phyloP scores from a whole-genome alignment of 2,329 filamentous ascomycete genomes.

The Neonectria faginata region DNA sequence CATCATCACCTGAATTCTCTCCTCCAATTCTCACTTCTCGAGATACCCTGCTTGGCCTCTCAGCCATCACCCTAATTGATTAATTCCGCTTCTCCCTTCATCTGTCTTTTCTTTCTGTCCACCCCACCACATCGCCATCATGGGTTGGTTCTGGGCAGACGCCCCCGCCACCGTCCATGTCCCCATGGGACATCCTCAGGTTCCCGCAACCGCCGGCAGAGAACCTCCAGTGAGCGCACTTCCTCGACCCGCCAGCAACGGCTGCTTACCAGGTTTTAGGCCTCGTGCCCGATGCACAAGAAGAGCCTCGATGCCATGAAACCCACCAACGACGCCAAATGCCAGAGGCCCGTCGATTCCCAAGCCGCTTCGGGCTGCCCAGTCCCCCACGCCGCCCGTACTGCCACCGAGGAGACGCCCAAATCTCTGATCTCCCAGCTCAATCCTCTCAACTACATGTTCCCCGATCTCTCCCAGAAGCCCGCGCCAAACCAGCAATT shows the following conservation, averaged over 20 bases:
- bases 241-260: constrained; percentile 8
- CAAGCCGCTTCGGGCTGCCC: constrained; percentile 52
- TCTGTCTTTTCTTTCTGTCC: background rate
- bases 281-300: constrained; percentile 69
- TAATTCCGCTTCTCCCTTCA: constrained; percentile 2
- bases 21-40: constrained; percentile 2
- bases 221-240: constrained; percentile 49
- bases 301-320: constrained; percentile 62
- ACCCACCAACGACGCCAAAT: constrained; percentile 40
- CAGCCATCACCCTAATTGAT: background rate
- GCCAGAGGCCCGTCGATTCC: constrained; percentile 38
- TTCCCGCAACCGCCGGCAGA: constrained; percentile 43
- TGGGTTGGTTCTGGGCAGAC: constrained; percentile 76
- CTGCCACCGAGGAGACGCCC: constrained; percentile 48
- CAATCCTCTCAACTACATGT: constrained; percentile 94
- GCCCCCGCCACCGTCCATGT: constrained; percentile 51
- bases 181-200: constrained; percentile 49
- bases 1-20: constrained; percentile 6
- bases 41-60: background rate
- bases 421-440: constrained; percentile 66
- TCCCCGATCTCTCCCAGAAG: constrained; percentile 83
- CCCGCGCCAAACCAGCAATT: constrained; percentile 79
- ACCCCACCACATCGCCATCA: constrained; percentile 44
- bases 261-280: constrained; percentile 52
- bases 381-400: constrained; percentile 55